Base-by-base conservation (phyloP, 768 basidiomycete genomes). In the Exsudoporus frostii region DNA sequence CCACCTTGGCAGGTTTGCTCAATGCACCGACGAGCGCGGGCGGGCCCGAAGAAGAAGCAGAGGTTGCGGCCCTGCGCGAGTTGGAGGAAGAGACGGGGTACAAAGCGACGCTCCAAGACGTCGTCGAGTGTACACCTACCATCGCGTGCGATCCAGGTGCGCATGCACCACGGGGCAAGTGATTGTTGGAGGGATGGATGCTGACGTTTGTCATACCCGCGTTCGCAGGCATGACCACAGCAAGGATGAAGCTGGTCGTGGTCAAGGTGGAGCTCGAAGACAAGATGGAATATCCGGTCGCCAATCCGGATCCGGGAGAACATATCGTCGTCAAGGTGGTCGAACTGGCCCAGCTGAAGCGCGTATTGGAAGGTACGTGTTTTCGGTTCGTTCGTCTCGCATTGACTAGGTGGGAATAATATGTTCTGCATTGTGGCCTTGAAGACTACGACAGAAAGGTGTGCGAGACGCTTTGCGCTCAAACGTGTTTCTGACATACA, bases 1-100 rank as follows among this genome's bases (percentile, higher is more conserved):
- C 36, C 5, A n/a, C 13, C 7, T n/a, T 5, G 36, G 8, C 63
- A 83, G 92, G 95, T 29, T 72, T 98, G 17, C 82, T 98, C 57
- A 92, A 96, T 66, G 84, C 86, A 54, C 83, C 84, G 0, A 42
- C 51, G 13, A 9, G 1, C 32, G n/a, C 7, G 5, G 39, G 45
- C 2, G 60, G 42, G 0, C 36, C 50, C 14, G 59, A 51, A 11
- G 96, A 98, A 74, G 83, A 86, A 1, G 77, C 91, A 0, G 90
- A 88, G 69, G 71, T 79, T 17, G 81, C 92, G 1, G 95, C 94
- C 1, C 77, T 93, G 34, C 82, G 96, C 20, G 96, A 98, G 68
- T 79, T 98, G 14, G 79, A 85, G 62, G 96, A 98, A 72, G 96
- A 98, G 70, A 97, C 95, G 3, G 95, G 95, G 5, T 96, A 83